Percentiles rank a stretch among this genome's conserved stretches.
These are phyloP conservation scores for Baorangia bicolor DNA, from an alignment of 768 basidiomycete genomes.

Conservation along the genomic window DNA sequence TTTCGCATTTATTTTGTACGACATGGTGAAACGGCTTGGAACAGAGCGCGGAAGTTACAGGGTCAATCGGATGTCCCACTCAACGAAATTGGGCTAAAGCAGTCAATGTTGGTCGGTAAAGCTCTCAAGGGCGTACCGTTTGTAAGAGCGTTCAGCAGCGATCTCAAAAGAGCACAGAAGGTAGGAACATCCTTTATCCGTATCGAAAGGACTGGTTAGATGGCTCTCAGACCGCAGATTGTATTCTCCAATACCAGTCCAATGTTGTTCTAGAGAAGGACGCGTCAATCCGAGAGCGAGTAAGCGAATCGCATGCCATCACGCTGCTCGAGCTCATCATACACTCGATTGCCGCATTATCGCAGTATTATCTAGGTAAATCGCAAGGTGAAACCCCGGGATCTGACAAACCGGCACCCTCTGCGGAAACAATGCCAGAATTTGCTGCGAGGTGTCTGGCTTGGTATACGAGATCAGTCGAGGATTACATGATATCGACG, in stretches of 20 bases:
- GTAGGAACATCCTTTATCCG: conserved; percentile 36
- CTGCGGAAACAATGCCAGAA: background rate
- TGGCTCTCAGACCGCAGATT: background rate
- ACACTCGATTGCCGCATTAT: background rate
- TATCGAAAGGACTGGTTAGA: background rate
- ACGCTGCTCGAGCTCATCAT: background rate
- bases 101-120: conserved; percentile 44
- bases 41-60: conserved; percentile 59
- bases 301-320: background rate
- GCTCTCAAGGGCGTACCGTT: conserved; percentile 54
- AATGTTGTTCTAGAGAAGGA: background rate
- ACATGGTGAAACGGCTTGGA: conserved; percentile 73
- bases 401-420: background rate
- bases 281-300: background rate
- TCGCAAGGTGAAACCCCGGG: background rate
- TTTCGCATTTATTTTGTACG: conserved; percentile 60
- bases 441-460: background rate
- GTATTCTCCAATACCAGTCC: background rate
- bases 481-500: background rate
- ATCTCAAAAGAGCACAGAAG: conserved; percentile 60
- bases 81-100: conserved; percentile 57
- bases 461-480: conserved; percentile 1
- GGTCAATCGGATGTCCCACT: conserved; percentile 66
- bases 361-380: background rate
- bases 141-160: conserved; percentile 57